A percentile compares a stretch with the other conserved stretches of the same genome.
Conservation (phyloP, 768 basidiomycete genomes). For the Pisolithus sp. region DNA sequence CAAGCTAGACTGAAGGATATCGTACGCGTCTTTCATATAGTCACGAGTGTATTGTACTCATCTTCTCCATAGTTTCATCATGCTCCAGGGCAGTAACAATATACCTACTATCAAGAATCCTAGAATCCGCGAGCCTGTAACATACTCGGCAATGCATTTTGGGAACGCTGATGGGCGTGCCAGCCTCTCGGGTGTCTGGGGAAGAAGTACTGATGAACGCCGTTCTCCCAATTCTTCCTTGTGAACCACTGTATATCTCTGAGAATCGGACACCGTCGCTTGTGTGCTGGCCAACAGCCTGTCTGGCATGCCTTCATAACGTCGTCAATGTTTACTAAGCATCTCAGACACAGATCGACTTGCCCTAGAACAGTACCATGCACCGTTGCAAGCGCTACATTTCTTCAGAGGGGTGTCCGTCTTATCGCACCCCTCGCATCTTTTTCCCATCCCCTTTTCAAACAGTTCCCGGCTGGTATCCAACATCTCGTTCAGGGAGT, state of each 20-base stretch:
- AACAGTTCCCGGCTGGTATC: conserved; percentile 16
- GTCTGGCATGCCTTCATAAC: conserved; percentile 17
- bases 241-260: conserved; percentile 26
- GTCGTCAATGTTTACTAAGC: conserved; percentile 3
- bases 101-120: not conserved
- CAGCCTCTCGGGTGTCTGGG: conserved; percentile 8
- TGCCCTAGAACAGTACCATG: conserved; percentile 26
- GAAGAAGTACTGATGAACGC: conserved; percentile 11
- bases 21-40: conserved; percentile 35
- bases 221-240: conserved; percentile 22
- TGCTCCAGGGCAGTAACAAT: conserved; percentile 19
- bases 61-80: conserved; percentile 23
- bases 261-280: conserved; percentile 16
- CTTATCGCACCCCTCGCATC: conserved; percentile 19
- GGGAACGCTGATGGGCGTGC: conserved; percentile 10
- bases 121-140: not conserved
- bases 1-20: conserved; percentile 83
- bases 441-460: conserved; percentile 13
- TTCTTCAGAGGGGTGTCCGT: conserved; percentile 14
- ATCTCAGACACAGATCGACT: conserved; percentile 3
- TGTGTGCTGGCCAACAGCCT: conserved; percentile 18
- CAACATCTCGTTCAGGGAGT: conserved; percentile 22
- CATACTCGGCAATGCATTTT: not conserved
- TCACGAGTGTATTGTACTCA: conserved; percentile 2
- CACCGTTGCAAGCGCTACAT: conserved; percentile 23